These are phyloP conservation scores for Paradendryphiella salina DNA, from an alignment of 2,329 filamentous ascomycete genomes.

Conservation along the genomic window DNA sequence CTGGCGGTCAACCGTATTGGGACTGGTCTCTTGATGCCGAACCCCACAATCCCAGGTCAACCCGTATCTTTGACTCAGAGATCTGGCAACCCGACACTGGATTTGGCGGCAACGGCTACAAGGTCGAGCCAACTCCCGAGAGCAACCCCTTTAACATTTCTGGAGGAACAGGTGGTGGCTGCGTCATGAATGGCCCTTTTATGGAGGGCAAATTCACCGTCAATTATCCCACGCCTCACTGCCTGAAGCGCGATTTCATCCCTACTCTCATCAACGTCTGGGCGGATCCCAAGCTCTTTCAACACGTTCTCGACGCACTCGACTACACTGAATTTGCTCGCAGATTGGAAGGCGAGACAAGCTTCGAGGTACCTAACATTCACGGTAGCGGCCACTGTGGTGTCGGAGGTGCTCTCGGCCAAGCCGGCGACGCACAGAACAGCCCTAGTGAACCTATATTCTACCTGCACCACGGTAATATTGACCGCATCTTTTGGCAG, in stretches of 20 bases:
- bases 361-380: slow-evolving; percentile 36
- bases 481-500: slow-evolving; percentile 44
- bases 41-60: slow-evolving; percentile 19
- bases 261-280: slow-evolving; percentile 29
- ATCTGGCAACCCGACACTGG: slow-evolving; percentile 30
- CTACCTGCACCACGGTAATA: slow-evolving; percentile 46
- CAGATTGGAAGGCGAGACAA: slow-evolving; percentile 31
- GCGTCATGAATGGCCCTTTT: slow-evolving; percentile 41
- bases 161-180: slow-evolving; percentile 39
- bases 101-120: slow-evolving; percentile 45
- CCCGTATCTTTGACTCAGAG: slow-evolving; percentile 15
- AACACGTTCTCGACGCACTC: slow-evolving; percentile 26
- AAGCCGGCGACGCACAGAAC: slow-evolving; percentile 40
- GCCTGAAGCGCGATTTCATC: slow-evolving; percentile 42
- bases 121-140: slow-evolving; percentile 28
- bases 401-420: slow-evolving; percentile 41
- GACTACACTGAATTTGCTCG: slow-evolving; percentile 38
- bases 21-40: slow-evolving; percentile 32
- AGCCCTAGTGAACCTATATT: slow-evolving; percentile 45
- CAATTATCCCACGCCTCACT: slow-evolving; percentile 31
- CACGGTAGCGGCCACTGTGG: slow-evolving; percentile 46
- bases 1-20: slow-evolving; percentile 45
- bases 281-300: slow-evolving; percentile 25
- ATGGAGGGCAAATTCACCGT: slow-evolving; percentile 25
- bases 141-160: slow-evolving; percentile 28